Base-by-base conservation (phyloP, 73 alveolate species). In the Uronychia binucleata region DNA sequence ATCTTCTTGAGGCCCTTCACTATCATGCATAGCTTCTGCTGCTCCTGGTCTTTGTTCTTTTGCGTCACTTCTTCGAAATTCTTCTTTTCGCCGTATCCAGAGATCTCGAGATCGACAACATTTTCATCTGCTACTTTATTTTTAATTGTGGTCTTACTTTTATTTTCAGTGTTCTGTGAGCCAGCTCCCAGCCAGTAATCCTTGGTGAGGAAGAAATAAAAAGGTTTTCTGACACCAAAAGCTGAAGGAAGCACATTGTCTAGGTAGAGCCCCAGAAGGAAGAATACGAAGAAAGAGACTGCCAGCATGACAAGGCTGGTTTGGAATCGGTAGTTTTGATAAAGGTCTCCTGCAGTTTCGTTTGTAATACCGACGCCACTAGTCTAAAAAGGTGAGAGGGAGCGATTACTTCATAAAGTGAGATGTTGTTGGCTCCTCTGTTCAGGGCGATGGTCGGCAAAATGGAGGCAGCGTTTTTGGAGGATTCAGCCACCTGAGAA, bases 251-350 rank as follows among this genome's bases (percentile, higher is more conserved):
- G 34, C 27, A 90, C 78, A 75, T 86, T 86, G 74, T 90, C 93
- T 26, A 93, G 82, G 82, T 93, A 93, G 60, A 87, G 80, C 1
- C 95, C 96, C 11, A 93, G 76, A 77, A 93, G 87, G 46, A 83
- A 77, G 81, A 77, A 80, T 34, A 77, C 85, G 76, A 90, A 26
- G 84, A 84, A 75, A 30, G 92, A 85, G 33, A 85, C 46, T 59
- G 75, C 46, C 79, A 85, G n/a, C 34, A 75, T 80, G 80, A 86
- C 25, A 0, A 90, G 33, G 30, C 88, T 58, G 33, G 83, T 34
- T 1, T 46, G 14, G 57, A 85, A 79, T 30, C 85, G 35, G 77
- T 90, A 90, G 82, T 90, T 90, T 77, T 85, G 35, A 58, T 90
- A 90, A 26, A 85, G 29, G 0, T 78, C 83, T 26, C 27, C 28